phyloP scores from a whole-genome alignment of 768 basidiomycete genomes.

The Pholiota molesta region DNA sequence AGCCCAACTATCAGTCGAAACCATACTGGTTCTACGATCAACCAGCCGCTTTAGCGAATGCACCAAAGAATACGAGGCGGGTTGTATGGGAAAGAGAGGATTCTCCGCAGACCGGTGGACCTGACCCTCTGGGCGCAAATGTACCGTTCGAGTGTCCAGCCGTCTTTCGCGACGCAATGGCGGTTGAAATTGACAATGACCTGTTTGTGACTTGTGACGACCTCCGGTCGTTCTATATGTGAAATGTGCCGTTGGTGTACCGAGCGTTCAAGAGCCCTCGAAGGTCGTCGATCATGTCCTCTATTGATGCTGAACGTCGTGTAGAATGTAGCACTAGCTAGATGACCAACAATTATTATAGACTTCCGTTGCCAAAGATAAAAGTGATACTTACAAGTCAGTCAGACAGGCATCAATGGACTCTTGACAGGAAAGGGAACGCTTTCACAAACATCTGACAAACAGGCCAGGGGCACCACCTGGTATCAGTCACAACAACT shows the following conservation, averaged over 20 bases:
- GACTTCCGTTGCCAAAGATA: too few relatives aligned
- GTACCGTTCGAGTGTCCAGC: conserved; percentile 39
- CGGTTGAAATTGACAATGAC: conserved; percentile 44
- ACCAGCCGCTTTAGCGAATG: conserved; percentile 37
- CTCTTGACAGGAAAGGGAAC: conserved; percentile 6
- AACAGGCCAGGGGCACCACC: conserved; percentile 27
- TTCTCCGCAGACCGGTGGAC: neutral
- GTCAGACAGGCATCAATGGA: conserved; percentile 2
- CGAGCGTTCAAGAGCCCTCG: neutral
- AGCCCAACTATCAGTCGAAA: conserved; percentile 34
- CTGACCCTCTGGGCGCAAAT: neutral
- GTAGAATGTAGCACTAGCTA: neutral
- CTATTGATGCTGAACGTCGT: neutral
- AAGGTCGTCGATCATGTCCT: neutral
- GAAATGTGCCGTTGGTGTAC: neutral
- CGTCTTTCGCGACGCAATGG: conserved; percentile 31
- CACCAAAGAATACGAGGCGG: conserved; percentile 28
- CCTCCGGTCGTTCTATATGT: conserved; percentile 39
- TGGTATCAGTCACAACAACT: conserved; percentile 20
- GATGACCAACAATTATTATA: neutral
- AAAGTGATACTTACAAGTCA: neutral
- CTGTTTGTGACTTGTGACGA: conserved; percentile 48
- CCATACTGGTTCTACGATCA: conserved; percentile 55
- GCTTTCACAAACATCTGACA: conserved; percentile 21
- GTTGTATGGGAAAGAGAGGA: conserved; percentile 16